Percentiles rank a stretch among this genome's conserved stretches.
phyloP scores from a whole-genome alignment of 2,329 filamentous ascomycete genomes.

The Xylaria sp. region DNA sequence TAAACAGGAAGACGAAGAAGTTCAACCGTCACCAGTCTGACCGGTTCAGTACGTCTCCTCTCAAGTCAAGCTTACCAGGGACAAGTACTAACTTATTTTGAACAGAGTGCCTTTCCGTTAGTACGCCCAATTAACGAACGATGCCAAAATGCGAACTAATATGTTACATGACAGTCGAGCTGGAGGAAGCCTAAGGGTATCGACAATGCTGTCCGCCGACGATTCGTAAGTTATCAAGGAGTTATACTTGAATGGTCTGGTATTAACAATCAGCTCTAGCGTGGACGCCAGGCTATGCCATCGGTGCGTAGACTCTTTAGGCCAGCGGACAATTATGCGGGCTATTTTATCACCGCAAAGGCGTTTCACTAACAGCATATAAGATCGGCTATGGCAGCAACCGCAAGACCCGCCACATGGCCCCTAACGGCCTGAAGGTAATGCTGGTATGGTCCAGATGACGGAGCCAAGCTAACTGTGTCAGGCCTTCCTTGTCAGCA shows the following conservation, averaged over 20 bases:
- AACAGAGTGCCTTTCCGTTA: conserved; percentile 39
- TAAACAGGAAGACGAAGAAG: conserved; percentile 72
- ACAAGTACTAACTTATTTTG: conserved; percentile 22
- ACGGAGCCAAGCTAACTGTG: conserved; percentile 18
- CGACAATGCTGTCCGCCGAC: conserved; percentile 96
- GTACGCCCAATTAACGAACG: conserved; percentile 15
- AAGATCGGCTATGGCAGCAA: conserved; percentile 99
- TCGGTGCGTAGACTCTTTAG: conserved; percentile 74
- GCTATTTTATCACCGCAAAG: conserved; percentile 1
- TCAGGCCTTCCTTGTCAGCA: conserved; percentile 93
- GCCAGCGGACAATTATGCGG: conserved; percentile 3
- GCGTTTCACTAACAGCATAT: conserved; percentile 37
- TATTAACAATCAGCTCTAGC: conserved; percentile 49
- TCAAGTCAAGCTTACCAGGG: neutral
- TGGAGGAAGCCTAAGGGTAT: conserved; percentile 99
- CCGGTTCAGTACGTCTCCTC: conserved; percentile 87
- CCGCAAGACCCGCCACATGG: conserved; percentile 99
- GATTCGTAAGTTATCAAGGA: conserved; percentile 66
- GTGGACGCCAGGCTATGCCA: conserved; percentile 95
- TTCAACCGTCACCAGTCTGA: conserved; percentile 99
- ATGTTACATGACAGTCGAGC: conserved; percentile 50
- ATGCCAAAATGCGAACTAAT: conserved; percentile 20
- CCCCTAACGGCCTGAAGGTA: conserved; percentile 95
- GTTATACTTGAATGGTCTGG: neutral
- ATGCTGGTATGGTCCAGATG: neutral